These are phyloP conservation scores for Diaporthe amygdali DNA, from an alignment of 2,329 filamentous ascomycete species.

Conservation along the genomic window DNA sequence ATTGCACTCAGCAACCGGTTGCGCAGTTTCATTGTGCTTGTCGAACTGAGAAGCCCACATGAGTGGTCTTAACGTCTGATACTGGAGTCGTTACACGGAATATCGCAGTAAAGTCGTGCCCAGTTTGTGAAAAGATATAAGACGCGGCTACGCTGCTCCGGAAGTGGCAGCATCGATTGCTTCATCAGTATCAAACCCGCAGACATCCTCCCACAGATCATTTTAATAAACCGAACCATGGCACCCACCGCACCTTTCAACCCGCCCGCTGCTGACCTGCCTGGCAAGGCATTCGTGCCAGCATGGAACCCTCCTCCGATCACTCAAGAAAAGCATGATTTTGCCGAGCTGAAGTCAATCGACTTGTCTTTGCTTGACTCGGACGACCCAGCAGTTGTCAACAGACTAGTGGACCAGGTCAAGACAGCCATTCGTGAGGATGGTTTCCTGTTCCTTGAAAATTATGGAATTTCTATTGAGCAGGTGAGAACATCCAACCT, in stretches of 20 bases:
- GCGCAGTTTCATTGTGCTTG: not conserved
- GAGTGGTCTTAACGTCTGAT: not conserved
- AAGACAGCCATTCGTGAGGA: constrained; percentile 49
- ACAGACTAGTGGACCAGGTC: constrained; percentile 46
- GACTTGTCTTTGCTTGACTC: constrained; percentile 50
- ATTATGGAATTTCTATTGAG: constrained; percentile 54
- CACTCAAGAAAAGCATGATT: constrained; percentile 49
- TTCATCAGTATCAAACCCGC: constrained; percentile 1
- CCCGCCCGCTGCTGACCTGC: constrained; percentile 42
- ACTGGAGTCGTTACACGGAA: not conserved
- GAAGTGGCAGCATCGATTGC: not conserved
- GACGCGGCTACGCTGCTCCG: constrained; percentile 1
- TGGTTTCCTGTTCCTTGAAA: constrained; percentile 52
- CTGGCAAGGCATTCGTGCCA: constrained; percentile 47
- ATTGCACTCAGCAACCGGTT: not conserved
- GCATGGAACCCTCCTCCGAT: constrained; percentile 49
- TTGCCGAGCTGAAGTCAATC: constrained; percentile 47
- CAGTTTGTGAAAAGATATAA: not conserved
- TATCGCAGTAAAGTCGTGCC: not conserved
- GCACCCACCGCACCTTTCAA: constrained; percentile 44
- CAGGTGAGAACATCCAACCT: constrained; percentile 30
- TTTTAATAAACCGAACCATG: constrained; percentile 26
- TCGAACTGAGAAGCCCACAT: not conserved
- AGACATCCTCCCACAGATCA: not conserved
- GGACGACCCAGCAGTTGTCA: constrained; percentile 45